Percentiles rank a stretch among this genome's conserved stretches.
Conservation (phyloP, 2,329 filamentous ascomycete species). For the Scopulariopsis brevicaulis region DNA sequence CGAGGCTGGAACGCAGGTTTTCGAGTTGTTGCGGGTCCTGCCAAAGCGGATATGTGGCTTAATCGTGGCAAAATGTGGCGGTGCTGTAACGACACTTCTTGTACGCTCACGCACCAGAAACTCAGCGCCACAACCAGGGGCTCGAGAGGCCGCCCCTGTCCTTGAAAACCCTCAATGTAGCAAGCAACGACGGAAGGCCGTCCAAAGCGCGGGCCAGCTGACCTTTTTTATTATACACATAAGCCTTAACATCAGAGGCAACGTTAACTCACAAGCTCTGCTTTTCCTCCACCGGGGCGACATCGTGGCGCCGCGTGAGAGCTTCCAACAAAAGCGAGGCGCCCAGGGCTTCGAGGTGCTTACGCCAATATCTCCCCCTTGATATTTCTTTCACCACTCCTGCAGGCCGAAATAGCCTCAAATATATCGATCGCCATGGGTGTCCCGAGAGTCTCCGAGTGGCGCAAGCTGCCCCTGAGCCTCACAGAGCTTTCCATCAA, state of each 20-base stretch:
- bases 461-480: slow-evolving; percentile 76
- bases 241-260: too few relatives aligned
- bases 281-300: too few relatives aligned
- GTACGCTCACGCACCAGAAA: neutral
- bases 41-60: neutral
- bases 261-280: too few relatives aligned
- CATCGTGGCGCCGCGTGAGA: too few relatives aligned
- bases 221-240: too few relatives aligned
- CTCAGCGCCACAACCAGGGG: neutral
- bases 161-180: too few relatives aligned
- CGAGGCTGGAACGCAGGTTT: neutral
- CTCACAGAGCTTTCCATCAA: slow-evolving; percentile 86
- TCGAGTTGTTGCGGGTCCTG: neutral
- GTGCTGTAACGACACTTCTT: neutral
- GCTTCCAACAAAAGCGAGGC: too few relatives aligned
- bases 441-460: slow-evolving; percentile 45
- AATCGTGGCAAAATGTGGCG: neutral
- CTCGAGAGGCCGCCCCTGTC: too few relatives aligned
- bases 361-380: neutral
- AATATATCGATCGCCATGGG: neutral
- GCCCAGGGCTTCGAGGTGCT: too few relatives aligned
- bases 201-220: too few relatives aligned
- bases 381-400: neutral
- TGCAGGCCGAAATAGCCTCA: neutral
- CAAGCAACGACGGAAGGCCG: too few relatives aligned